These are phyloP conservation scores for Alternaria sp. DNA, from an alignment of 2,329 filamentous ascomycete species.

Conservation along the genomic window DNA sequence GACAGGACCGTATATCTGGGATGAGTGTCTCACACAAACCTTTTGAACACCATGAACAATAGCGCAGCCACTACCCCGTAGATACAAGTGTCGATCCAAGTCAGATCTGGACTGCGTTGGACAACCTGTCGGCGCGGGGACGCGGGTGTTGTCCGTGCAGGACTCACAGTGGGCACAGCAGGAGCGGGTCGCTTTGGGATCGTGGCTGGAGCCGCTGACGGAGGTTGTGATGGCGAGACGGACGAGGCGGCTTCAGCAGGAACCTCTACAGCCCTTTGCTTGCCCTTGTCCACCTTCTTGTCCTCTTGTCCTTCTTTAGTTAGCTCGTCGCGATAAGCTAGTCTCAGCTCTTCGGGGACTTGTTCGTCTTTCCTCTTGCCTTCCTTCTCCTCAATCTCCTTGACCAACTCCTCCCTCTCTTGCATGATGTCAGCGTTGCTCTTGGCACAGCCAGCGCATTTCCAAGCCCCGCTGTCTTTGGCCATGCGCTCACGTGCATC, in stretches of 20 bases:
- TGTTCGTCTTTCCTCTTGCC: conserved; percentile 55
- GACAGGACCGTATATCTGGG: not conserved
- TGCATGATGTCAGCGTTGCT: conserved; percentile 76
- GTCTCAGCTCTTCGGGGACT: conserved; percentile 64
- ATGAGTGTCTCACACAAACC: conserved; percentile 43
- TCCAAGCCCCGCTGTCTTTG: conserved; percentile 69
- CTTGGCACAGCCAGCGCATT: conserved; percentile 74
- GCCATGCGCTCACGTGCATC: conserved; percentile 74
- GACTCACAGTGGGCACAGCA: conserved; percentile 13
- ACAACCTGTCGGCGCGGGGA: conserved; percentile 29
- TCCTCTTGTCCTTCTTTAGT: conserved; percentile 47
- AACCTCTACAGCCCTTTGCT: conserved; percentile 27
- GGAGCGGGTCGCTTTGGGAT: not conserved
- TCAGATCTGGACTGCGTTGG: conserved; percentile 58
- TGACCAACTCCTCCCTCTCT: conserved; percentile 70
- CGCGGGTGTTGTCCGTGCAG: conserved; percentile 27
- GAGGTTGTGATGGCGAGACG: not conserved
- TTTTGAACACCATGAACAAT: conserved; percentile 70
- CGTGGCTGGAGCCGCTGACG: conserved; percentile 21
- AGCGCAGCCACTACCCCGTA: conserved; percentile 74
- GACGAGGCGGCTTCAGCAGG: not conserved
- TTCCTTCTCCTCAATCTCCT: conserved; percentile 56
- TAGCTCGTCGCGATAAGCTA: conserved; percentile 79
- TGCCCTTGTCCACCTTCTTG: conserved; percentile 35
- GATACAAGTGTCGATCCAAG: conserved; percentile 85